Base-by-base conservation (phyloP, 352 stramenopile species). In the Phytophthora cactorum region DNA sequence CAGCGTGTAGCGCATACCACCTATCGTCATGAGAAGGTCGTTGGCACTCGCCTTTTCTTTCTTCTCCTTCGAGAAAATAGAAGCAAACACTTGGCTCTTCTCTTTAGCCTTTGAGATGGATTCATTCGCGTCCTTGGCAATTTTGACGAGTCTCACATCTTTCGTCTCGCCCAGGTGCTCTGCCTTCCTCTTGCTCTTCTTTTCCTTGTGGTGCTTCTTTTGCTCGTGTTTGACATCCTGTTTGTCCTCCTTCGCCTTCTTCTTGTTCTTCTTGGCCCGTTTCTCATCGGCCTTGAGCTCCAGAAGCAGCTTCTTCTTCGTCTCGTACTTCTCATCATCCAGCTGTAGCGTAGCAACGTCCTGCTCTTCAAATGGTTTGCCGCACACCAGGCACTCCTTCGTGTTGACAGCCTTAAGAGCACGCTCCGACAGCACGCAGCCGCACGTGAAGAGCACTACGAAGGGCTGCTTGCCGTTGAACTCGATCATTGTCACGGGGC, bases 401-500 rank as follows among this genome's bases (percentile, higher is more conserved):
- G 80, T 81, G 22, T 84, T 74, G 36, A 98, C 86, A 50, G 96
- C 88, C 59, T 94, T 93, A 32, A 96, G 63, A 46, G 91, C 86
- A 29, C 89, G 89, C 59, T 97, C 92, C 29, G 89, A 95, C 7
- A 98, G 60, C 34, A 98, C 90, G 59, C 89, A 97, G 31, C 92
- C 92, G 45, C 91, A 97, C 53, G 67, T 74, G 25, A 84, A 80
- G 9, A 96, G 52, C 46, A 96, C 76, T 43, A 94, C 75, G 60
- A 98, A 98, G 0, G 89, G 84, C 54, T 96, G 79, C 44, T 89
- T 89, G 65, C 91, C 92, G 46, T 91, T 97, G 63, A 98, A 92
- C 67, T 96, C 86, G 46, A 84, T 57, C 70, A 92, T 80, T n/a
- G 89, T 97, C 15, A 97, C 74, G 28, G 92, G 92, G 57, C 92